These are phyloP conservation scores for Backusella circina DNA, from an alignment of 192 early-diverging fungal genomes.

Conservation along the genomic window DNA sequence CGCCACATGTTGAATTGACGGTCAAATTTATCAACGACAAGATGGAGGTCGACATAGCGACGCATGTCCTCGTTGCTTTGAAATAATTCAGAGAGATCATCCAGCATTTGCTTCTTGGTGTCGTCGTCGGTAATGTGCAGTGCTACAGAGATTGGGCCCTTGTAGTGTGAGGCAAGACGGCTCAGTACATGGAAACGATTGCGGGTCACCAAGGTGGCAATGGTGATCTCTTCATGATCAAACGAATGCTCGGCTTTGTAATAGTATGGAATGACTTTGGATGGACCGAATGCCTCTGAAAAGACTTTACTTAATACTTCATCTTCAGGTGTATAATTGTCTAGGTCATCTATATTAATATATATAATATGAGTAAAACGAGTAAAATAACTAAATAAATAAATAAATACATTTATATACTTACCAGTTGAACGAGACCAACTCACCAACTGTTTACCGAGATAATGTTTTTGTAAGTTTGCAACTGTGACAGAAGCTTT, in stretches of 20 bases:
- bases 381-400: neutral
- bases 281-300: conserved; percentile 48
- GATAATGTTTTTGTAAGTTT: neutral
- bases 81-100: conserved; percentile 43
- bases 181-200: conserved; percentile 47
- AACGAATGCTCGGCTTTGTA: conserved; percentile 36
- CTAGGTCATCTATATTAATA: neutral
- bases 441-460: neutral
- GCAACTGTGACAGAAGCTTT: neutral
- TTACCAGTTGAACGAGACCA: conserved; percentile 1
- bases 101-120: conserved; percentile 39
- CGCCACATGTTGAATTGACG: conserved; percentile 67
- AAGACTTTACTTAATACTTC: conserved; percentile 51
- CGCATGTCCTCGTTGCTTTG: conserved; percentile 41
- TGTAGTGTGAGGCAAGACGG: conserved; percentile 43
- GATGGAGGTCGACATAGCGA: conserved; percentile 52
- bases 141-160: conserved; percentile 56
- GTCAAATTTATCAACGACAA: conserved; percentile 57
- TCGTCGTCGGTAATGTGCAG: conserved; percentile 56
- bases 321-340: conserved; percentile 35
- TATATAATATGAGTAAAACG: neutral
- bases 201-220: conserved; percentile 48
- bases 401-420: neutral
- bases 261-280: conserved; percentile 52
- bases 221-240: conserved; percentile 50